Evolutionary conservation across 805 yeast genomes (phyloP).

Genomic region (Candida broadrunensis): DNA sequence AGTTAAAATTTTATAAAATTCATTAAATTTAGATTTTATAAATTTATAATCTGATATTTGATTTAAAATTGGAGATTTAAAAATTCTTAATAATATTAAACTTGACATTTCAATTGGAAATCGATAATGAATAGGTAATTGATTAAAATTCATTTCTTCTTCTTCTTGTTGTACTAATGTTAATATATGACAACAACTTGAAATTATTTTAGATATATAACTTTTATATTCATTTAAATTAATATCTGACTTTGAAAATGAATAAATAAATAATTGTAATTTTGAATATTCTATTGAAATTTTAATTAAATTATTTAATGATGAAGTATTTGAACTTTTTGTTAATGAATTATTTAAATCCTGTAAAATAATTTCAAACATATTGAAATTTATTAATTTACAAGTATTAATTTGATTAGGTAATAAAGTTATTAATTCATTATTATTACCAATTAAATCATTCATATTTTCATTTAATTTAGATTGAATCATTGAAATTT

Average conservation of each 20-base stretch:
- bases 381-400: constrained; percentile 35
- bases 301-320: constrained; percentile 20
- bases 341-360: constrained; percentile 17
- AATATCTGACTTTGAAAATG: constrained; percentile 25
- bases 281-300: constrained; percentile 35
- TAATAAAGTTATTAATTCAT: constrained; percentile 7
- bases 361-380: constrained; percentile 40
- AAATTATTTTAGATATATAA: constrained; percentile 23
- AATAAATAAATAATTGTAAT: constrained; percentile 35
- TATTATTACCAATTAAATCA: constrained; percentile 20
- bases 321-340: constrained; percentile 11
- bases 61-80: constrained; percentile 28
- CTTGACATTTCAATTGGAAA: constrained; percentile 34
- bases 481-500: constrained; percentile 36
- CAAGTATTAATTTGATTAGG: constrained; percentile 17
- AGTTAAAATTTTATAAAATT: constrained; percentile 13
- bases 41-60: constrained; percentile 20
- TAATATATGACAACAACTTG: constrained; percentile 26
- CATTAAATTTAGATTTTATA: constrained; percentile 21
- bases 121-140: constrained; percentile 38
- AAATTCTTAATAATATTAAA: constrained; percentile 28
- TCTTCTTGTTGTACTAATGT: constrained; percentile 14
- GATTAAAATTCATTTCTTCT: constrained; percentile 12
- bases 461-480: constrained; percentile 38
- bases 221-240: constrained; percentile 24